phyloP scores from a whole-genome alignment of 2,329 filamentous ascomycete genomes.

The Cladophialophora immunda region DNA sequence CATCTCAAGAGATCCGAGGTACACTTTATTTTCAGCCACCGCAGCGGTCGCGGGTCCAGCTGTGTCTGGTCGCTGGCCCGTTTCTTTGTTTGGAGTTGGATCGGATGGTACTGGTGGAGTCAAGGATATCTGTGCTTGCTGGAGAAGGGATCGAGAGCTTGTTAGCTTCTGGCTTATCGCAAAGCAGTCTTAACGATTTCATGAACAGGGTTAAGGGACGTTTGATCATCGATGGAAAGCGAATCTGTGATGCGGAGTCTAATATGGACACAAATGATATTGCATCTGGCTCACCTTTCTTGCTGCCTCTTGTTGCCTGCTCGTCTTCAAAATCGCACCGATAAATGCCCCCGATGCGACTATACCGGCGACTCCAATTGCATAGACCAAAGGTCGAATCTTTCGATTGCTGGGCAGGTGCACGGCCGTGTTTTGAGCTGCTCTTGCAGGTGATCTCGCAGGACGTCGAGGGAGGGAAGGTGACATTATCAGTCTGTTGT shows the following conservation, averaged over 20 bases:
- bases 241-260: not conserved
- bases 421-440: slow-evolving; percentile 1
- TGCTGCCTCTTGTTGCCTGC: slow-evolving; percentile 22
- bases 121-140: slow-evolving; percentile 10
- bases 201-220: not conserved
- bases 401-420: slow-evolving; percentile 6
- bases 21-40: slow-evolving; percentile 3
- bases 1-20: slow-evolving; percentile 20
- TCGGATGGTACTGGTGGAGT: not conserved
- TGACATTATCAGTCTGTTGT: slow-evolving; percentile 15
- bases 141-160: not conserved
- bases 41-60: not conserved
- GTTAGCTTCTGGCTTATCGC: not conserved
- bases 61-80: not conserved
- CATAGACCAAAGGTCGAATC: slow-evolving; percentile 32
- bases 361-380: slow-evolving; percentile 35
- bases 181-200: not conserved
- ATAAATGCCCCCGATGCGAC: slow-evolving; percentile 34
- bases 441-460: not conserved
- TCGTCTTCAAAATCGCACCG: slow-evolving; percentile 34
- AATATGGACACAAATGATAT: too few species aligned
- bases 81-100: not conserved
- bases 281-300: slow-evolving; percentile 15
- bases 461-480: slow-evolving; percentile 11
- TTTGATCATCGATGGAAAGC: not conserved